Conservation (phyloP, 306 rosid species). For the Quercus berberidifolia region DNA sequence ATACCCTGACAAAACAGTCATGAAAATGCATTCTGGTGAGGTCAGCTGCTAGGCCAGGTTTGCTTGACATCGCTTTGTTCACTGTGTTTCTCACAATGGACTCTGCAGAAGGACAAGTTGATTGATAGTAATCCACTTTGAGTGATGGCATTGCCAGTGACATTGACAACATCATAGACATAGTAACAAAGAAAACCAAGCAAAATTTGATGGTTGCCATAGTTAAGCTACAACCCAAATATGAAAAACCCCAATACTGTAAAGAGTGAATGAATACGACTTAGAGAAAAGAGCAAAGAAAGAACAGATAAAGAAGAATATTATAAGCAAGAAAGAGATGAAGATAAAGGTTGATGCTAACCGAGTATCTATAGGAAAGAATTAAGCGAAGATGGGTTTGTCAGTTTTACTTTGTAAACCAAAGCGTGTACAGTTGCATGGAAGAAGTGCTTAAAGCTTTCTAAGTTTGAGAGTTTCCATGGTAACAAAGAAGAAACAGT, state of each 20-base stretch:
- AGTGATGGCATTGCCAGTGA: constrained; percentile 19
- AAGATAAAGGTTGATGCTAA: neutral
- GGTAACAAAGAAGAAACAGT: neutral
- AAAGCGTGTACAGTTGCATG: neutral
- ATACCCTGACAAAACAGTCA: constrained; percentile 46
- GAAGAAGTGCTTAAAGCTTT: neutral
- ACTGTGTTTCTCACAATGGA: constrained; percentile 24
- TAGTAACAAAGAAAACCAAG: neutral
- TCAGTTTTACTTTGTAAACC: neutral
- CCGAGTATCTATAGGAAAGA: neutral
- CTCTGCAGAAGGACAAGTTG: constrained; percentile 32
- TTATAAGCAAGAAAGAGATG: neutral
- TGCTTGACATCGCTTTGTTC: constrained; percentile 20
- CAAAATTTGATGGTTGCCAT: no score
- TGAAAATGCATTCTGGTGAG: constrained; percentile 44
- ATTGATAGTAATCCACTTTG: constrained; percentile 17
- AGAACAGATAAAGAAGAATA: neutral
- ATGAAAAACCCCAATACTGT: neutral
- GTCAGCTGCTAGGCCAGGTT: constrained; percentile 38
- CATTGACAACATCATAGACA: neutral
- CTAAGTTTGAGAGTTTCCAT: constrained; percentile 13
- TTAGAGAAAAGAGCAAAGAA: no score
- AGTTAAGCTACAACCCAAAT: no score
- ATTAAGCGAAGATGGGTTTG: neutral
- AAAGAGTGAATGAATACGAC: neutral